phyloP scores from a whole-genome alignment of 495 filamentous ascomycete genomes.

The Cudoniella acicularis region DNA sequence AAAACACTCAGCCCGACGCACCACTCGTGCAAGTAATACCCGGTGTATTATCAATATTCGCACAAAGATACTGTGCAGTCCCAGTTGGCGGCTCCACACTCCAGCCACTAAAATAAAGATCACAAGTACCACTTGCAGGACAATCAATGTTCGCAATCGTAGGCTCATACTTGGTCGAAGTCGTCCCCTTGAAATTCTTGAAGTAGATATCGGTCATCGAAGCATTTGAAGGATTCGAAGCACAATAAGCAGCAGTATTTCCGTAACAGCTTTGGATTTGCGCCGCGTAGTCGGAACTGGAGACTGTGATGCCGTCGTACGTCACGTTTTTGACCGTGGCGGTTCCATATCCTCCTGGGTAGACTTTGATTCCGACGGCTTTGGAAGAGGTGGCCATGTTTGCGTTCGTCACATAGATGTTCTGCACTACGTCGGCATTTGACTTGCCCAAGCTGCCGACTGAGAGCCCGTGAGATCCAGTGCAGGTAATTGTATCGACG shows the following conservation, averaged over 20 bases:
- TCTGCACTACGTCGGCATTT: constrained; percentile 34
- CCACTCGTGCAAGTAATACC: constrained; percentile 38
- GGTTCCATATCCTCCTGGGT: constrained; percentile 34
- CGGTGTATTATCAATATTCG: constrained; percentile 34
- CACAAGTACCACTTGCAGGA: constrained; percentile 36
- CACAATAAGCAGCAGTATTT: constrained; percentile 38
- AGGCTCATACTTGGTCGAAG: constrained; percentile 36
- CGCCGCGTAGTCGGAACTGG: constrained; percentile 41
- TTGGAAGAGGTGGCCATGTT: constrained; percentile 42
- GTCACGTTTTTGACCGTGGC: constrained; percentile 42
- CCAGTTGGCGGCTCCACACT: constrained; percentile 34
- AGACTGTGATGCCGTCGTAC: constrained; percentile 33
- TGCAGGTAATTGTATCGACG: constrained; percentile 45
- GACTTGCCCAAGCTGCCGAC: constrained; percentile 58
- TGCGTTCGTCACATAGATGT: constrained; percentile 34
- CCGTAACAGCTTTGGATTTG: constrained; percentile 48
- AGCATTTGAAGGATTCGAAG: constrained; percentile 33
- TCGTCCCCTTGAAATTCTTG: constrained; percentile 37
- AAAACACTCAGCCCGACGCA: constrained; percentile 37
- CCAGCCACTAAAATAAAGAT: constrained; percentile 31
- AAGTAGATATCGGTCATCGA: constrained; percentile 34
- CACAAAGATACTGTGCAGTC: constrained; percentile 33
- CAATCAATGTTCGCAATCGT: constrained; percentile 39
- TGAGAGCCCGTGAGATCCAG: constrained; percentile 61
- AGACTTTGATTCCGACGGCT: constrained; percentile 42